Conservation (phyloP, 176 grass and related monocot species). For the Paspalum notatum region DNA sequence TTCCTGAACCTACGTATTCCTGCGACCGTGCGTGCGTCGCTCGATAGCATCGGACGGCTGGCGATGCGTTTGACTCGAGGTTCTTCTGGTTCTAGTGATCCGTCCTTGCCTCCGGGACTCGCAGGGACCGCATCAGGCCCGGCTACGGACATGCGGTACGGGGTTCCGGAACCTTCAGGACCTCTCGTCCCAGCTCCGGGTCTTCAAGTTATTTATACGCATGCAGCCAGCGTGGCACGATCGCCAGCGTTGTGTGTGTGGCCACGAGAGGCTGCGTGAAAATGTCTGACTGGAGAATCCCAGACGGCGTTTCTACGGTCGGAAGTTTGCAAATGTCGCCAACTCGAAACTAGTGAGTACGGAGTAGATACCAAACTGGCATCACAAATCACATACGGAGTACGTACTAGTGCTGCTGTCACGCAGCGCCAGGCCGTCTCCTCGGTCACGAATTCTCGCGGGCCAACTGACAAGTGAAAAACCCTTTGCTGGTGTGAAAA, state of each 20-base stretch:
- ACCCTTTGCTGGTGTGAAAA: background rate
- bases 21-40: background rate
- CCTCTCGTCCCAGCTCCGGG: background rate
- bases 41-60: background rate
- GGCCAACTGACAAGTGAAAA: background rate
- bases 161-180: slow-evolving; percentile 30
- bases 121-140: background rate
- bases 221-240: background rate
- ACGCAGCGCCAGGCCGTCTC: background rate
- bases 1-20: slow-evolving; percentile 2
- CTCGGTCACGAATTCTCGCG: background rate
- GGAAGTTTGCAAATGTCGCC: too few species aligned
- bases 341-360: too few species aligned
- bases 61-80: background rate
- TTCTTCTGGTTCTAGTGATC: too few species aligned
- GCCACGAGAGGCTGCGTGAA: too few species aligned
- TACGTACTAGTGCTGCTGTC: background rate
- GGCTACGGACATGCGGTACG: slow-evolving; percentile 5
- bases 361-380: too few species aligned
- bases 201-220: too few species aligned
- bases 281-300: too few species aligned
- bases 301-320: too few species aligned
- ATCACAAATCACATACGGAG: too few species aligned
- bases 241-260: background rate
- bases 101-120: too few species aligned